Evolutionary conservation across 139 green algal species (phyloP), one percentile per base, ranked within the genome.

Genomic region (Coelastrella sp.): DNA sequence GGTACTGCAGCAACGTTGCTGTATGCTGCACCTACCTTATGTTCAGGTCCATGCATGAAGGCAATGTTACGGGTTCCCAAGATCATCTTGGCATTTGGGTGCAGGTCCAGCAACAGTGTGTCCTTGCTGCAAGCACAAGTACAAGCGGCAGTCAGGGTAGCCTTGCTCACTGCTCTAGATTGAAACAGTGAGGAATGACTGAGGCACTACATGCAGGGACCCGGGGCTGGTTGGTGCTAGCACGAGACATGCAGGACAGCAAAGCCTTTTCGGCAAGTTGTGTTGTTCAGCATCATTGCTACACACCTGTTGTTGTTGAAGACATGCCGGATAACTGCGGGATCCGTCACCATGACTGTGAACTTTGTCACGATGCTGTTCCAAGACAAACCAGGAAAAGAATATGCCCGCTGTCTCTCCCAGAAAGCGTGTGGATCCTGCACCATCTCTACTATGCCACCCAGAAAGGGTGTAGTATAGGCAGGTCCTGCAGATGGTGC

Each of bases 261-360:
- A n/a, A n/a, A n/a, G n/a, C n/a, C n/a, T n/a, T n/a, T n/a, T n/a
- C n/a, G n/a, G n/a, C n/a, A n/a, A n/a, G n/a, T n/a, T n/a, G n/a
- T n/a, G n/a, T n/a, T n/a, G n/a, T n/a, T n/a, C 45, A 57, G 45
- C 45, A 57, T 57, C 45, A 57, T 57, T 57, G 15, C 45, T 13
- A 57, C 32, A 63, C 72, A 81, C 80, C 64, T 82, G 86, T 94
- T 94, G 86, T 92, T 83, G 30, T 76, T 90, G 88, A 96, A 94
- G 15, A 94, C 82, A 62, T 95, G 89, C 21, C 94, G 89, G 37
- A 76, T 92, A 51, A 94, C 90, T 23, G 92, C 89, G 0, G 92
- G 81, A 80, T 98, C 94, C 2, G 94, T 97, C 4, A 94, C 89
- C 71, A 97, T 95, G 38, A 98, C 48, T 43, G 94, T 96, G 86